A percentile compares a stretch with the other conserved stretches of the same genome.
Conservation (phyloP, 768 basidiomycete species). For the Pulveroboletus sp. region DNA sequence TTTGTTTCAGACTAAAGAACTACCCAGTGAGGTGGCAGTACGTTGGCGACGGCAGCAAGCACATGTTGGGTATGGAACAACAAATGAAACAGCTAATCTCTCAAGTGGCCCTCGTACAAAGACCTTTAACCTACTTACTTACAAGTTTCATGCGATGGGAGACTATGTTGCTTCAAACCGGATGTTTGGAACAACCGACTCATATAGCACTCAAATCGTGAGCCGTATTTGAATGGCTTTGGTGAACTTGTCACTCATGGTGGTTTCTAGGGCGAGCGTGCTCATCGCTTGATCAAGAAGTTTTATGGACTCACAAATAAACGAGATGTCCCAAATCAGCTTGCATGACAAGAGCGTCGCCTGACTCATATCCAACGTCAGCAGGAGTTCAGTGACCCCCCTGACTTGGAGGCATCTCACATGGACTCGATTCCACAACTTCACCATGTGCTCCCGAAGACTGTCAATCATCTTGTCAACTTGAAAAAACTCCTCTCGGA, state of each 20-base stretch:
- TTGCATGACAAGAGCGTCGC: neutral
- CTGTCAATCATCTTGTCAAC: too few species aligned
- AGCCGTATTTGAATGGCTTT: neutral
- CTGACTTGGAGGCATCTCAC: too few species aligned
- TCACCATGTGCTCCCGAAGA: too few species aligned
- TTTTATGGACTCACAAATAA: neutral
- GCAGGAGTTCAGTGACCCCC: too few species aligned
- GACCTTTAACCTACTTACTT: neutral
- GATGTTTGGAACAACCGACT: neutral
- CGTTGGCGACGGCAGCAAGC: neutral
- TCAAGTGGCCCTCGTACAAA: too few species aligned
- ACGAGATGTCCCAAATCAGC: neutral
- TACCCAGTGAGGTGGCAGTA: constrained; percentile 19
- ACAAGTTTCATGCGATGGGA: neutral
- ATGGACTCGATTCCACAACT: too few species aligned
- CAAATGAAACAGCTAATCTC: too few species aligned
- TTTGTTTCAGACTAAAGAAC: constrained; percentile 24
- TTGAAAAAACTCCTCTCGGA: too few species aligned
- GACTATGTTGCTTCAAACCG: neutral
- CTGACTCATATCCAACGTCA: neutral
- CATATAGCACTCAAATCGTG: neutral
- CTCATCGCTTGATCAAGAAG: neutral
- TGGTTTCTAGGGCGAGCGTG: neutral
- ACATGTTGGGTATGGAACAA: too few species aligned
- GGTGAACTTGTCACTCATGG: too few species aligned